Conservation (phyloP, 306 rosid species). For the Prunus fruticosa region DNA sequence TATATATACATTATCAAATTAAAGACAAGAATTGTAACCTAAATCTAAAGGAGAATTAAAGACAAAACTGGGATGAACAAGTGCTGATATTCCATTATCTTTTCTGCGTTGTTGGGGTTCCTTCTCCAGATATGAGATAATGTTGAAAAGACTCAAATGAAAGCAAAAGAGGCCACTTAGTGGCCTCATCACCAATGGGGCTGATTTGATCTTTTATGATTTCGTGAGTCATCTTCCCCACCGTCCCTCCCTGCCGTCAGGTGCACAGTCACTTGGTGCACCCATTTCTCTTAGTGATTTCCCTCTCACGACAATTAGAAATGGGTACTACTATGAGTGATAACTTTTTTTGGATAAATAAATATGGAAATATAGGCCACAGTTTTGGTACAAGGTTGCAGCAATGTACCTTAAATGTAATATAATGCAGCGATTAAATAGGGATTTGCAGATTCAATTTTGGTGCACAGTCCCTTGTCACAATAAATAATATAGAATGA, state of each 20-base stretch:
- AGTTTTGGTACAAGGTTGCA: too few relatives aligned
- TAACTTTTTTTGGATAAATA: too few relatives aligned
- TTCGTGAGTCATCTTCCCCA: not conserved
- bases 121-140: not conserved
- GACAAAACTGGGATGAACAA: too few relatives aligned
- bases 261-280: conserved; percentile 13
- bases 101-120: too few relatives aligned
- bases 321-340: too few relatives aligned
- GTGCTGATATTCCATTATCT: too few relatives aligned
- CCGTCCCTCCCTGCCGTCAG: not conserved
- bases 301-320: conserved; percentile 1
- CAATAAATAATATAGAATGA: not conserved
- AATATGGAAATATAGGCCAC: too few relatives aligned
- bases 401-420: too few relatives aligned
- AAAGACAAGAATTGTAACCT: too few relatives aligned
- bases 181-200: not conserved
- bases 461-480: not conserved
- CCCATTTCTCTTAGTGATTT: not conserved
- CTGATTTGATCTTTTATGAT: conserved; percentile 4
- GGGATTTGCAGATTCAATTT: not conserved
- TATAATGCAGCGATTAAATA: too few relatives aligned
- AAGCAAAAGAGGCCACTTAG: not conserved
- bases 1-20: too few relatives aligned
- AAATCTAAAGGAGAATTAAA: too few relatives aligned
- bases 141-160: not conserved